Evolutionary conservation across 495 filamentous ascomycete genomes (phyloP).

Genomic region (Podospora anserina): DNA sequence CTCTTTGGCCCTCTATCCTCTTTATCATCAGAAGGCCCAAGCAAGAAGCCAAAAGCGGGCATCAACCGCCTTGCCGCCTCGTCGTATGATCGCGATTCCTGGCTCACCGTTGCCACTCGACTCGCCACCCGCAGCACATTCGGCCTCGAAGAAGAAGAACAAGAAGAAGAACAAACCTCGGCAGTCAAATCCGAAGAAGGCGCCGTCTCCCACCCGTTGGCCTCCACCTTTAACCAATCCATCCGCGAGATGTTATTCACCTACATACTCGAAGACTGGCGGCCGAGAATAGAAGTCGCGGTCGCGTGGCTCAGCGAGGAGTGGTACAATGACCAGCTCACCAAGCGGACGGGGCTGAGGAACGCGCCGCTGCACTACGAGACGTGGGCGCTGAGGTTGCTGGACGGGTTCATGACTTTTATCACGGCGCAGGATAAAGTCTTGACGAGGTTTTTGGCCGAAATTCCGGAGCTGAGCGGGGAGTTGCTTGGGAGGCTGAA

Average conservation of each 20-base stretch:
- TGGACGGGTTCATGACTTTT: slow-evolving; percentile 86
- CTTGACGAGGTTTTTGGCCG: slow-evolving; percentile 83
- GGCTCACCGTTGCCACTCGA: slow-evolving; percentile 82
- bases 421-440: slow-evolving; percentile 83
- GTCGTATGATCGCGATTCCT: slow-evolving; percentile 82
- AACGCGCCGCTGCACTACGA: slow-evolving; percentile 65
- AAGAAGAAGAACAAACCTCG: no score
- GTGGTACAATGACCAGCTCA: slow-evolving; percentile 89
- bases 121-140: slow-evolving; percentile 77
- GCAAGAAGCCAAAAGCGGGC: slow-evolving; percentile 59
- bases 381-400: slow-evolving; percentile 69
- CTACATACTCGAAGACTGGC: slow-evolving; percentile 88
- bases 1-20: slow-evolving; percentile 73
- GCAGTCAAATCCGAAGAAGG: slow-evolving; percentile 49
- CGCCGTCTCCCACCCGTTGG: slow-evolving; percentile 41
- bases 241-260: slow-evolving; percentile 68
- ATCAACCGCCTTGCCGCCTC: slow-evolving; percentile 82
- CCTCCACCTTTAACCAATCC: slow-evolving; percentile 52
- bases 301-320: slow-evolving; percentile 94
- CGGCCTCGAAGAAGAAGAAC: slow-evolving; percentile 53
- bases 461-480: slow-evolving; percentile 75
- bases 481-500: slow-evolving; percentile 71
- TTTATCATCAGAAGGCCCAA: slow-evolving; percentile 51
- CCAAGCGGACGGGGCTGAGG: slow-evolving; percentile 39
- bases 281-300: slow-evolving; percentile 77